Conservation (phyloP, 2,329 filamentous ascomycete species). For the Cytospora schulzeri region DNA sequence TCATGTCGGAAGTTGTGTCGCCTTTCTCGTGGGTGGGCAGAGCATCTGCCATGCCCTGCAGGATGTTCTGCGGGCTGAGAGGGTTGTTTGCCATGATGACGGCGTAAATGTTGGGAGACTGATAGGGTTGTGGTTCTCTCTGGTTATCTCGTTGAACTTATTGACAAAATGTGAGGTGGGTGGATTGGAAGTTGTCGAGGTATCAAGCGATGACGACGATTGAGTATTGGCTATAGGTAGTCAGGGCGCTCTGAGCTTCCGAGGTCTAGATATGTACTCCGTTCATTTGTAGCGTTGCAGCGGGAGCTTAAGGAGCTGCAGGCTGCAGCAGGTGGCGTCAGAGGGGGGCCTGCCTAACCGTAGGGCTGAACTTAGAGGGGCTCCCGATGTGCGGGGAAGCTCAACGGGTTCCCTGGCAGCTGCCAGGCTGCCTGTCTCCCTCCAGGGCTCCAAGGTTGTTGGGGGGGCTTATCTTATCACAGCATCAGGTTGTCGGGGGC, state of each 20-base stretch:
- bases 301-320: slow-evolving; percentile 1
- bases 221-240: neutral
- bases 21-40: slow-evolving; percentile 55
- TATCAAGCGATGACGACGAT: neutral
- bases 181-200: neutral
- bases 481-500: neutral
- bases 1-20: slow-evolving; percentile 63
- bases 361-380: slow-evolving; percentile 24
- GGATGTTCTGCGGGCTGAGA: slow-evolving; percentile 48
- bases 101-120: neutral
- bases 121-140: neutral
- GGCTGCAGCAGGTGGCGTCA: slow-evolving; percentile 21
- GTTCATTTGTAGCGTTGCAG: neutral
- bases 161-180: neutral
- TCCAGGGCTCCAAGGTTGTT: neutral
- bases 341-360: slow-evolving; percentile 18
- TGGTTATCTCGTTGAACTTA: neutral
- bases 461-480: neutral
- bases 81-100: slow-evolving; percentile 37
- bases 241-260: neutral
- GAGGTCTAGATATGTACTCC: neutral
- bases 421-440: too few relatives aligned
- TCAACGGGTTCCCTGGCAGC: neutral
- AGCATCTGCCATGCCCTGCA: slow-evolving; percentile 61
- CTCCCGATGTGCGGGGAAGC: slow-evolving; percentile 16